Base-by-base conservation (phyloP, 352 stramenopile genomes). In the Phytophthora pluvialis region DNA sequence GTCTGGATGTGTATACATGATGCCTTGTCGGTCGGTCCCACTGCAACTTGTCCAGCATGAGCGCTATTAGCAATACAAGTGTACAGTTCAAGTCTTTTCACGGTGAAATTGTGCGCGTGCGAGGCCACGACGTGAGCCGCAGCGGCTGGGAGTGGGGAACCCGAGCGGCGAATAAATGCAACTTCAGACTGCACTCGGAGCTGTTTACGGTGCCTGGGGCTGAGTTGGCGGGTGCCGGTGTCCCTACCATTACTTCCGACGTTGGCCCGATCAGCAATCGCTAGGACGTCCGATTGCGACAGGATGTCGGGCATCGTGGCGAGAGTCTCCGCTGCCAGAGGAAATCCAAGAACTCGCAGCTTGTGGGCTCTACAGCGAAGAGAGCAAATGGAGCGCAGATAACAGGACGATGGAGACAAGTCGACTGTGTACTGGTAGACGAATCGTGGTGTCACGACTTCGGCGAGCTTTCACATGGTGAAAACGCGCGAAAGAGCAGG, bases 81-180 rank as follows among this genome's bases (percentile, higher is more conserved):
- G n/a, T n/a, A n/a, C n/a, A n/a, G n/a, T n/a, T 2, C 21, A 21
- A 21, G 40, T 52, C 26, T 61, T 51, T 66, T 54, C 26, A 49
- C 8, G 8, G 26, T 31, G 38, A 53, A 56, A 26, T 48, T 42
- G 44, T 52, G 58, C 40, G 53, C 26, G n/a, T 51, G 50, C 64
- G 45, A 70, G 51, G 31, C 60, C 21, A 70, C 66, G 60, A 74
- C 40, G 44, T 48, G 43, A 67, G 46, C 29, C 58, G 45, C 35
- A 62, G 58, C 65, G 60, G 65, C 66, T 74, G 66, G 54, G 39
- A 58, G 49, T 28, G 36, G 33, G 38, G 66, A 74, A 71, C 38
- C 12, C 28, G 4, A 39, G 38, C 31, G 52, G 16, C 28, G 58
- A 61, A 63, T 21, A 57, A 25, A 28, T 67, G 58, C 58, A 51